Base-by-base conservation (phyloP, 1,139 yeast species). In the Ogataea hybrid region DNA sequence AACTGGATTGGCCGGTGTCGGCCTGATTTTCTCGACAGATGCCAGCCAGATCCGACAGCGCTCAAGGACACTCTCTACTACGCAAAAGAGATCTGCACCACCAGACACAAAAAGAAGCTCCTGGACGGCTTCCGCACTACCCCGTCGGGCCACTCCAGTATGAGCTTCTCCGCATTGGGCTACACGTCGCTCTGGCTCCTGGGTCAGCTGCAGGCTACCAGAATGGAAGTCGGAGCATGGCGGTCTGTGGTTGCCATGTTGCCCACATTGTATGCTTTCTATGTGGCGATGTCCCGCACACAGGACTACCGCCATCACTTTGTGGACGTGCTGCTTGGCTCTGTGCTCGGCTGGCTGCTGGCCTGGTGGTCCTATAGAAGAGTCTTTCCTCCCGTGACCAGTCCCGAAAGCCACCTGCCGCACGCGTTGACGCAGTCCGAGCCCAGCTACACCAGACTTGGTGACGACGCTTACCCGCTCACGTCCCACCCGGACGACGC, bases 271-370 rank as follows among this genome's bases (percentile, higher is more conserved):
- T 47, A 64, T 5, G 83, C 85, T 0, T 52, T 69, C 3, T 75
- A 76, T 54, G 70, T 81, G 46, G 83, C 84, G 0, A 60, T 79
- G 43, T 74, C 81, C 41, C 67, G 87, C 49, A 76, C 83, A 12
- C 84, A 81, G 55, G 95, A 86, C 58, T 84, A 84, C 58, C 69
- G 90, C 54, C 95, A 86, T 56, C 89, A 84, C 59, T 82, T 80
- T 54, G 65, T 75, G 27, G 95, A 86, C 58, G 74, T 86, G 15
- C 51, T 77, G 2, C 60, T 77, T 37, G 95, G 95, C 2, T 63
- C 73, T 0, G 11, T 65, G 2, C 57, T 83, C 9, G 88, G 88
- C 3, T 51, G 65, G 2, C 44, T 61, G 2, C 56, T 79, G 31
- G 81, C 82, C 2, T 64, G 68, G 61, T 64, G 71, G 49, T 54